Evolutionary conservation across 257 asterid species (phyloP), one percentile per base, ranked within the genome.

Genomic region (Coffea eugenioides): DNA sequence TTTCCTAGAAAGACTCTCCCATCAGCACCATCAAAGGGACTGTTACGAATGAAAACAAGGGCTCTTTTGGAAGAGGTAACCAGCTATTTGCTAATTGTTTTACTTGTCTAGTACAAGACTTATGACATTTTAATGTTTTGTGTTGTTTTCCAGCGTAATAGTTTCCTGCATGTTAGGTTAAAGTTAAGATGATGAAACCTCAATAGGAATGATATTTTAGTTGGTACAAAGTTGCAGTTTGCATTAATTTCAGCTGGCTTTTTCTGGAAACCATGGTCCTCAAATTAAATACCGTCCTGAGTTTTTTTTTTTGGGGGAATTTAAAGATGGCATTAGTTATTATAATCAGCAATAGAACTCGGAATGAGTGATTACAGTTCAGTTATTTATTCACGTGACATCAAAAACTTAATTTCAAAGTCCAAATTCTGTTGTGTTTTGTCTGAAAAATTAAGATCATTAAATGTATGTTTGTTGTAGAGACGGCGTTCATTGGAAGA

Each of bases 21-120:
- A 80, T 89, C 97, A 75, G 82, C 97, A 81, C 99, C 99, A 54
- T 94, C 99, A 20, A 96, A 92, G 87, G 98, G 99, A 62, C 90
- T 96, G 59, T 68, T 92, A 83, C 90, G 88, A 72, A 86, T 92
- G 90, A 96, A 92, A 88, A 94, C 97, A 78, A 90, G 92, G 86
- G 89, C 90, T 77, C 87, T 96, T 88, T 85, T 96, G 88, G 99
- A 96, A 92, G 95, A 91, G 97, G 99, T 96, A 86, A 84, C 49
- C 46, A 76, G 27, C 16, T 57, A 57, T n/a, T 66, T 65, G 82
- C 64, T 23, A 31, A 39, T 39, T 39, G 57, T 59, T 16, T 74
- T 21, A 64, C 73, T 66, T 73, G 59, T 80, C 74, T 57, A 23
- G 69, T 62, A 43, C 4, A 59, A 15, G 66, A 51, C 1, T 68